phyloP scores from a whole-genome alignment of 805 yeast genomes.

The Starmerella bombi region DNA sequence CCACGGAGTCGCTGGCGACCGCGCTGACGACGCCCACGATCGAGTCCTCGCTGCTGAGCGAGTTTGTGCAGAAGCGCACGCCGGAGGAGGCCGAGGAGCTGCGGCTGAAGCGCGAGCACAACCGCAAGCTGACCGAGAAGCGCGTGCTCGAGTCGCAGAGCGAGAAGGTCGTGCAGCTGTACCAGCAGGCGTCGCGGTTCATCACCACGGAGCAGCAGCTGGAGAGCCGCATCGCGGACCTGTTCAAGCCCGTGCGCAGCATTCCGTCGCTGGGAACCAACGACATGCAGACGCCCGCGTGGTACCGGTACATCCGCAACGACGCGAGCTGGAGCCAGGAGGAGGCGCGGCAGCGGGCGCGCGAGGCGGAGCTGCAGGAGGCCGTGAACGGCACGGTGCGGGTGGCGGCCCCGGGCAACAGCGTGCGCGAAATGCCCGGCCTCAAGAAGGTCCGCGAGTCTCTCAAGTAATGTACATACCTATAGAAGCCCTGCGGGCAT shows the following conservation, averaged over 20 bases:
- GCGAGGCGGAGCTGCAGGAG: constrained; percentile 7
- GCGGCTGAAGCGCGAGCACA: constrained; percentile 48
- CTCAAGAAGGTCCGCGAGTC: constrained; percentile 2
- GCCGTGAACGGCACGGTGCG: constrained; percentile 7
- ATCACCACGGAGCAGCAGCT: constrained; percentile 15
- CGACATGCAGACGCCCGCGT: constrained; percentile 11
- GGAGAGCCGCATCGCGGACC: constrained; percentile 8
- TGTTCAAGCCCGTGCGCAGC: constrained; percentile 10
- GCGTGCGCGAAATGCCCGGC: constrained; percentile 6
- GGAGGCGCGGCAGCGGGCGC: background rate
- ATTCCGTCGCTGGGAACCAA: constrained; percentile 10
- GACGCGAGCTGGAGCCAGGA: background rate
- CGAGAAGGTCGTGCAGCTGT: constrained; percentile 48
- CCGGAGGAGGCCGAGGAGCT: constrained; percentile 50
- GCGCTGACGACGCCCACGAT: constrained; percentile 67
- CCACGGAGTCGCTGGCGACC: constrained; percentile 34
- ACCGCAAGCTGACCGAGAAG: constrained; percentile 46
- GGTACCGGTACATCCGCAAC: constrained; percentile 8
- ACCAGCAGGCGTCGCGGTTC: constrained; percentile 29
- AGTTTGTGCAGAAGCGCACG: constrained; percentile 61
- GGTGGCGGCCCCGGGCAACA: background rate
- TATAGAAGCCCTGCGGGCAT: background rate
- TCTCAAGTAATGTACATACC: background rate
- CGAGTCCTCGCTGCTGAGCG: constrained; percentile 39
- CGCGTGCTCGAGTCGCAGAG: constrained; percentile 42